Evolutionary conservation across 2,329 filamentous ascomycete genomes (phyloP), one percentile per base, ranked within the genome.

Genomic region (Talaromyces sp.): DNA sequence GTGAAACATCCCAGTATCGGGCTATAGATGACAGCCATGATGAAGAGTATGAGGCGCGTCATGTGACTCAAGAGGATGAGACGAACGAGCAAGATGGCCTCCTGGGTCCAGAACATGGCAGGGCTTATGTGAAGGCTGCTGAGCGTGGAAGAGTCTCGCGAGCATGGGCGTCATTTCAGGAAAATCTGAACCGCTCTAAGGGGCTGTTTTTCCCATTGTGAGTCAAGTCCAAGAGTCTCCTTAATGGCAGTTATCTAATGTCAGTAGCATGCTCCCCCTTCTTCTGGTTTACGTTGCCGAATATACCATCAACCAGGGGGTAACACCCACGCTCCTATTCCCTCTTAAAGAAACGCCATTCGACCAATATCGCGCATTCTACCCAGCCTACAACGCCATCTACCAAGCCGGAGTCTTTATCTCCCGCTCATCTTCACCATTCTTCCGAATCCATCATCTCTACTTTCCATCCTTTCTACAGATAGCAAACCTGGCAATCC

Each of bases 301-400:
- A 81, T 99, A 99, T 76, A 96, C 91, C 63, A 97, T 98, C 78
- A 98, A 98, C 80, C 93, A 97, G 80, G 94, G 93, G 41, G 92
- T 98, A 0, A 84, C 92, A 0, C 94, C 95, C 0, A 97, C 93
- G 0, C 82, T 98, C 0, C 85, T 99, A 4, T 99, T 97, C 74
- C 92, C 93, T 0, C 82, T 97, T 0, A 74, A 83, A 1, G 79
- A 85, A 11, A 90, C 91, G 0, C 95, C 95, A 0, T 98, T 98
- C 75, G 79, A 82, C 37, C 86, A 92, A 70, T 95, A 89, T 75
- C 89, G 94, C 47, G 90, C 89, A 37, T 98, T 97, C 76, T 99
- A 99, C 73, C 93, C 94, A 0, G 92, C 94, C 68, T 99, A 99
- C 77, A 90, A 90, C 68, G 93, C 96, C 65, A 89, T 98, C 67